Evolutionary conservation across 768 basidiomycete genomes (phyloP), one percentile per base, ranked within the genome.

Genomic region (Sistotremastrum niveocremeum): DNA sequence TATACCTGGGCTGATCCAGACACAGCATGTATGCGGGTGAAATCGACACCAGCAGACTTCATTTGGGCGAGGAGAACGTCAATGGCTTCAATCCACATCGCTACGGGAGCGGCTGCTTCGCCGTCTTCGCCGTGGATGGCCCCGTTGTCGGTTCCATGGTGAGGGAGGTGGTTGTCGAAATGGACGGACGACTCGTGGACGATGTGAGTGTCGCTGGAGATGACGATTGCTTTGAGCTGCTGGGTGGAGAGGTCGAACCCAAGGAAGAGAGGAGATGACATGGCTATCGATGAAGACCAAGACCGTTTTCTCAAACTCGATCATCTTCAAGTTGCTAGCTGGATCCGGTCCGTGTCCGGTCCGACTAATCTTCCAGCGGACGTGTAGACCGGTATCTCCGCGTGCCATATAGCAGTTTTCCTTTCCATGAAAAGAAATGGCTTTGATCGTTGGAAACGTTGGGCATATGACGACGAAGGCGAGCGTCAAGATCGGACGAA

Each of bases 161-260:
- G 64, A 1, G 85, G 76, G 11, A 94, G 65, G 57, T 94, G 88
- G 37, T 69, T 69, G 62, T 87, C 84, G 56, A 88, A 94, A 58
- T 84, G 73, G 11, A 91, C 80, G 2, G 80, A 69, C 7, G 73
- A 69, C 59, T 89, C 81, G 53, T 81, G 72, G 1, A 84, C 66
- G 47, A 84, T 66, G 12, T 67, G 60, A 11, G 70, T 69, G 47
- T 77, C 69, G 37, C 77, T 67, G 20, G 72, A 61, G 45, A 84
- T 72, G 42, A 89, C 56, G 37, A 86, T 72, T 0, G 80, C 85
- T 61, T 93, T 86, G 46, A 87, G 69, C 52, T 81, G 79, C 57
- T 94, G 89, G 0, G 88, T 91, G 2, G 84, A 88, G 36, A 89
- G 73, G 62, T 91, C 88, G 45, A 90, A 73, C 9, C 88, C 88